phyloP scores from a whole-genome alignment of 192 early-diverging fungal genomes.

The Cladochytrium replicatum region DNA sequence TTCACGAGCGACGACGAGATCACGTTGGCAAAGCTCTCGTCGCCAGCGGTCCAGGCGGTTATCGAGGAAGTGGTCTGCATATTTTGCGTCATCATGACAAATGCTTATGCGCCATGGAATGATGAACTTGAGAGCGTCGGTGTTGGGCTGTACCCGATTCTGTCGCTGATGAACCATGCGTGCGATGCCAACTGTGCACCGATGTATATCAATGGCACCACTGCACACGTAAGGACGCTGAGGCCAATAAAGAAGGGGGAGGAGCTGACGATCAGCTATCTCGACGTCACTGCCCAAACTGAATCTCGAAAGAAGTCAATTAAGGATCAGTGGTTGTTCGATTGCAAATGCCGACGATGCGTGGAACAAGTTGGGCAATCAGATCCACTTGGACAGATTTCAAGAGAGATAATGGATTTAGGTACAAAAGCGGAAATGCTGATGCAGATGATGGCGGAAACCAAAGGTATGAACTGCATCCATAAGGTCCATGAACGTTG shows the following conservation, averaged over 20 bases:
- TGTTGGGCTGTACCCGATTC: constrained; percentile 29
- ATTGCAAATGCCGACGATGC: constrained; percentile 27
- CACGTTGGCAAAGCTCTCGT: too few species aligned
- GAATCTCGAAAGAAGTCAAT: constrained; percentile 22
- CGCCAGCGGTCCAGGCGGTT: too few species aligned
- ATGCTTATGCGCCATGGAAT: not conserved
- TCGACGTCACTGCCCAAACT: constrained; percentile 17
- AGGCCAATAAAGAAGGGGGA: constrained; percentile 19
- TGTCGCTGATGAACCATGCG: constrained; percentile 35
- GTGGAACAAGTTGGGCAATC: too few species aligned
- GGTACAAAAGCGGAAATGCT: too few species aligned
- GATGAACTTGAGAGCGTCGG: constrained; percentile 27
- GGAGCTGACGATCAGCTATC: constrained; percentile 29
- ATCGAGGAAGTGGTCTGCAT: constrained; percentile 25
- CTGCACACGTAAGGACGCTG: constrained; percentile 17
- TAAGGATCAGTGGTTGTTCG: constrained; percentile 26
- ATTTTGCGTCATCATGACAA: constrained; percentile 23
- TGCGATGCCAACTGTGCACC: constrained; percentile 28
- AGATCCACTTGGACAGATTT: too few species aligned
- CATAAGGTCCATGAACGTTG: too few species aligned
- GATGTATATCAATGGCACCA: constrained; percentile 24
- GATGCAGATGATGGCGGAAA: too few species aligned
- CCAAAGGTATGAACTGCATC: too few species aligned
- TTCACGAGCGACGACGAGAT: constrained; percentile 10
- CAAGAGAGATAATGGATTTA: too few species aligned